Percentiles rank a stretch among this genome's conserved stretches.
These are phyloP conservation scores for Naganishia randhawae DNA, from an alignment of 768 basidiomycete species.

Conservation along the genomic window DNA sequence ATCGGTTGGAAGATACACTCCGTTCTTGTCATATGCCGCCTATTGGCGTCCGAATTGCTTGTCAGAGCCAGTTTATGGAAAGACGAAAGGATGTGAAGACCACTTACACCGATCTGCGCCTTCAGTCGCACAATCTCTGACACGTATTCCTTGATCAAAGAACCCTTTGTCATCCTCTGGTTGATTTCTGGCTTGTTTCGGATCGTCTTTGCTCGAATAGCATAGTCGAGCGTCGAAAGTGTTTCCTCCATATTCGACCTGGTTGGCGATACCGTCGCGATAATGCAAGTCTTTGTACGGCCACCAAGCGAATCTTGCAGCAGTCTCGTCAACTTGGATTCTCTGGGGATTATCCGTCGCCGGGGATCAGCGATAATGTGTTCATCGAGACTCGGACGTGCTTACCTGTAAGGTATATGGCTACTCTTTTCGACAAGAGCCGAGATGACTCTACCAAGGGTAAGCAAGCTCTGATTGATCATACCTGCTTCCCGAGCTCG, in stretches of 20 bases:
- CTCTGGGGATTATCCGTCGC: constrained; percentile 47
- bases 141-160: constrained; percentile 87
- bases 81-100: too few species aligned
- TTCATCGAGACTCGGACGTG: background rate
- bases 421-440: constrained; percentile 84
- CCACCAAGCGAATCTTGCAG: constrained; percentile 99
- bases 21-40: constrained; percentile 92
- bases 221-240: constrained; percentile 93
- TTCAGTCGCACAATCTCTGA: constrained; percentile 90
- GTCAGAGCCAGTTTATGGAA: background rate
- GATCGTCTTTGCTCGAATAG: constrained; percentile 89
- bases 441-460: constrained; percentile 95
- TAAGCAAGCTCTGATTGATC: constrained; percentile 95
- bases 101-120: constrained; percentile 59
- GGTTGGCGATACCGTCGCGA: constrained; percentile 92
- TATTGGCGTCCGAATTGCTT: constrained; percentile 20
- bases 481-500: constrained; percentile 94
- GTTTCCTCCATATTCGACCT: constrained; percentile 95
- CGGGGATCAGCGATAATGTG: background rate
- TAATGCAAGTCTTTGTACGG: constrained; percentile 92
- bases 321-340: constrained; percentile 94
- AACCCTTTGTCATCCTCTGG: constrained; percentile 85
- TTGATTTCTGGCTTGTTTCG: constrained; percentile 93
- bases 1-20: constrained; percentile 88
- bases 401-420: constrained; percentile 88